phyloP scores from a whole-genome alignment of 2,329 filamentous ascomycete species.

The Colletotrichum sp. region DNA sequence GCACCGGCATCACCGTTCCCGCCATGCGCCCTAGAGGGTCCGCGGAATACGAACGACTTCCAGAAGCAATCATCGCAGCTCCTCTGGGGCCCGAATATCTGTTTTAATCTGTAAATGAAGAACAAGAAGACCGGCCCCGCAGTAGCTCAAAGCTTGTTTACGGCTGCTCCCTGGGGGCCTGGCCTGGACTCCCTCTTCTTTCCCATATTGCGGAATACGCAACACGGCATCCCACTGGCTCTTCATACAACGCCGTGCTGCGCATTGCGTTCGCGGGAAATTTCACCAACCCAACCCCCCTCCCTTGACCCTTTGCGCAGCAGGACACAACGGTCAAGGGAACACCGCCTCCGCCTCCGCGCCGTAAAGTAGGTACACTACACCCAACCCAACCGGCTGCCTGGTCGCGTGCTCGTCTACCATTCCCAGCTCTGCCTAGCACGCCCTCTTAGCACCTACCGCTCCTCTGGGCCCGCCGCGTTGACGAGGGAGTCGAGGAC shows the following conservation, averaged over 20 bases:
- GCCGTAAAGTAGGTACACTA: background rate
- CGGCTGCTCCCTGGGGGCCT: background rate
- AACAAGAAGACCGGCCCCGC: background rate
- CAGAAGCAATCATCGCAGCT: background rate
- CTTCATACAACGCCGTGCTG: background rate
- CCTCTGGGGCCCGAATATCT: background rate
- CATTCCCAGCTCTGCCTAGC: background rate
- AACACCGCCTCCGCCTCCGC: background rate
- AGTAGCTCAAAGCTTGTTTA: constrained; percentile 16
- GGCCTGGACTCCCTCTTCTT: background rate
- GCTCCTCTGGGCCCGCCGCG: background rate
- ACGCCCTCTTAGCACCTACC: background rate
- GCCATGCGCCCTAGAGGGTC: background rate
- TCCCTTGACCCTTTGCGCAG: background rate
- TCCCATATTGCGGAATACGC: background rate
- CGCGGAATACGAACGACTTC: background rate
- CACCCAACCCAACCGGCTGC: background rate
- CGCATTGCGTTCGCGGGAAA: background rate
- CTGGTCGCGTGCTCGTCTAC: constrained; percentile 4
- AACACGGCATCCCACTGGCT: background rate
- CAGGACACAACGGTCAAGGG: background rate
- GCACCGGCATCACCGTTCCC: background rate
- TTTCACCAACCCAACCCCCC: background rate
- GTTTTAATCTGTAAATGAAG: background rate
- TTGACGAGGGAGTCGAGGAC: background rate